Evolutionary conservation across 2,329 filamentous ascomycete species (phyloP).

Genomic region (Claviceps arundinis): DNA sequence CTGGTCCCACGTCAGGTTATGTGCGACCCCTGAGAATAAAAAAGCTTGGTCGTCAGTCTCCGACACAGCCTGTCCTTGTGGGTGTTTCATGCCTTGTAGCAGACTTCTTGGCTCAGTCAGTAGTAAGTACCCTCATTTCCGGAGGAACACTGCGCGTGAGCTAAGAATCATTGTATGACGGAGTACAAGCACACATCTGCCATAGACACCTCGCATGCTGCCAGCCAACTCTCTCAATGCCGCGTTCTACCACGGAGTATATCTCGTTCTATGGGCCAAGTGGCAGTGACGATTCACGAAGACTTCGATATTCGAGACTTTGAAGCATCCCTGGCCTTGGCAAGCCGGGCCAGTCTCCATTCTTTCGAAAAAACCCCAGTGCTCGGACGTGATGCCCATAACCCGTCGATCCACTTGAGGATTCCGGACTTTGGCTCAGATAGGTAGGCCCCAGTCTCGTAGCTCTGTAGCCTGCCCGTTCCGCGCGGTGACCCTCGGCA

Average conservation of each 20-base stretch:
- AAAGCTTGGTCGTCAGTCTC: slow-evolving; percentile 4
- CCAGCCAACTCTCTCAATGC: not conserved
- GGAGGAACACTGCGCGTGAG: not conserved
- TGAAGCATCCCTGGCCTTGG: slow-evolving; percentile 1
- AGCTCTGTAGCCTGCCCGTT: not conserved
- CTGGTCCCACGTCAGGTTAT: slow-evolving; percentile 8
- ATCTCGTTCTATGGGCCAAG: not conserved
- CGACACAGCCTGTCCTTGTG: slow-evolving; percentile 4
- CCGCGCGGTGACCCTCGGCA: not conserved
- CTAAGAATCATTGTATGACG: not conserved
- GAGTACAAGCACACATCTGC: not conserved
- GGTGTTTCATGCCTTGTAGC: slow-evolving; percentile 11
- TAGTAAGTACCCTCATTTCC: not conserved
- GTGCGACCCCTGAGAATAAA: slow-evolving; percentile 7
- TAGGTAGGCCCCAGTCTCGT: not conserved
- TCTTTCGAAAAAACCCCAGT: slow-evolving; percentile 1
- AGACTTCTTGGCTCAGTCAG: slow-evolving; percentile 3
- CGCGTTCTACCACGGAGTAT: not conserved
- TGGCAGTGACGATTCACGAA: not conserved
- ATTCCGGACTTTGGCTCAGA: slow-evolving; percentile 3
- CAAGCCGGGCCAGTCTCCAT: slow-evolving; percentile 1
- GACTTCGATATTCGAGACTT: not conserved
- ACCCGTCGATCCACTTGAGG: not conserved
- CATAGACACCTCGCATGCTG: not conserved
- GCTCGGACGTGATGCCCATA: slow-evolving; percentile 3